Conservation (phyloP, 805 yeast genomes). For the Ascoidea asiatica region DNA sequence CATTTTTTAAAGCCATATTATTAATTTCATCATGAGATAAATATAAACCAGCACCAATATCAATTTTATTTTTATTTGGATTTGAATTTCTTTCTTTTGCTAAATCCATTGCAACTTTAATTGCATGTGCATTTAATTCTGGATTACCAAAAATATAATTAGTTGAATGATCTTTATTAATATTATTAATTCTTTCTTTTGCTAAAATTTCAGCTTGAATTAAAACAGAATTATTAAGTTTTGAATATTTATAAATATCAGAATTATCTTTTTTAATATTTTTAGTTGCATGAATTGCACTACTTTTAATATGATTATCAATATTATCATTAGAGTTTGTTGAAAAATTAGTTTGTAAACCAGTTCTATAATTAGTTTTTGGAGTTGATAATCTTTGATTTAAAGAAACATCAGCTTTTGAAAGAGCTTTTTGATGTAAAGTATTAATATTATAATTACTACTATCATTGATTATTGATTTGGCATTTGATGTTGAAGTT, state of each 20-base stretch:
- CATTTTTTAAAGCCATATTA: conserved; percentile 62
- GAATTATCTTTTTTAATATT: no score
- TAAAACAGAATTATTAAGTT: no score
- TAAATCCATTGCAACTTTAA: conserved; percentile 60
- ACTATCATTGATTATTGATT: neutral
- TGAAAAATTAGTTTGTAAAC: neutral
- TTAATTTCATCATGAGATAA: conserved; percentile 66
- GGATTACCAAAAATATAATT: conserved; percentile 21
- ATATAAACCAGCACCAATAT: conserved; percentile 78
- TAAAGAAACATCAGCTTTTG: neutral
- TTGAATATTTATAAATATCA: no score
- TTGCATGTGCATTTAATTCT: conserved; percentile 56
- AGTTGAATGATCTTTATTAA: no score
- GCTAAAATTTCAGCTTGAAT: neutral
- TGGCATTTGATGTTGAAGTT: neutral
- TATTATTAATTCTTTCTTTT: no score
- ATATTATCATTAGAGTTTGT: no score
- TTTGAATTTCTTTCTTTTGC: conserved; percentile 37
- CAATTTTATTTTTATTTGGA: conserved; percentile 17
- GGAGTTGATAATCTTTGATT: neutral
- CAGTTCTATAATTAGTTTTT: neutral
- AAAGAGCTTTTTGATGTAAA: neutral
- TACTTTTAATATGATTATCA: no score
- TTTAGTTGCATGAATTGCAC: no score
- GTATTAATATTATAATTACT: no score